Evolutionary conservation across 306 rosid genomes (phyloP).

Genomic region (Comarum palustre): DNA sequence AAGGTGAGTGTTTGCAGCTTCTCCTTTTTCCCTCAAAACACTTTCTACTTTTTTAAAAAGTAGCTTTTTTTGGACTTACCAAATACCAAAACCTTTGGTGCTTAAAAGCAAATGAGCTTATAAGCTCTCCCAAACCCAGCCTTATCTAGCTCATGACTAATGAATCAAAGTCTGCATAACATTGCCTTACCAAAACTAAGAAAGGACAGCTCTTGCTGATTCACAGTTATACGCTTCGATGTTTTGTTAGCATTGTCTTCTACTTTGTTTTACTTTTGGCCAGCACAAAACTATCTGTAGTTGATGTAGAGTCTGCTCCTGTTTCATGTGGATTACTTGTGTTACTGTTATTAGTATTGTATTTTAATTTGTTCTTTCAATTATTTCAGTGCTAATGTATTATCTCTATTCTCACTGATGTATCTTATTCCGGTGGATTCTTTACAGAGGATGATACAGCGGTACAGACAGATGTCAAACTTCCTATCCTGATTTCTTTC

Average conservation of each 20-base stretch:
- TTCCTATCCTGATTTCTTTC: constrained; percentile 80
- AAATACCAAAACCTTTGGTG: no score
- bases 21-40: no score
- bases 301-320: background rate
- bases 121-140: no score
- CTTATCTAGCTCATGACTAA: background rate
- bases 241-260: background rate
- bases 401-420: background rate
- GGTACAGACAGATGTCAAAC: constrained; percentile 65
- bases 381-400: background rate
- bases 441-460: constrained; percentile 96
- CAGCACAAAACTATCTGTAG: background rate
- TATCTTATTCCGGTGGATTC: constrained; percentile 11
- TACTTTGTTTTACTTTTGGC: background rate
- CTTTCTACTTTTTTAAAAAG: no score
- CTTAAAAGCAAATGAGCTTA: no score
- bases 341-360: background rate
- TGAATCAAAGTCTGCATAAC: background rate
- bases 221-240: background rate
- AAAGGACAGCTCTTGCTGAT: background rate
- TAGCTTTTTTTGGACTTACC: no score
- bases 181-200: background rate
- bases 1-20: no score
- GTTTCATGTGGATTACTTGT: background rate
- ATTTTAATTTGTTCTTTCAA: background rate